These are phyloP conservation scores for Magnolia sinica DNA, from an alignment of 164 flowering plant species.

Conservation along the genomic window DNA sequence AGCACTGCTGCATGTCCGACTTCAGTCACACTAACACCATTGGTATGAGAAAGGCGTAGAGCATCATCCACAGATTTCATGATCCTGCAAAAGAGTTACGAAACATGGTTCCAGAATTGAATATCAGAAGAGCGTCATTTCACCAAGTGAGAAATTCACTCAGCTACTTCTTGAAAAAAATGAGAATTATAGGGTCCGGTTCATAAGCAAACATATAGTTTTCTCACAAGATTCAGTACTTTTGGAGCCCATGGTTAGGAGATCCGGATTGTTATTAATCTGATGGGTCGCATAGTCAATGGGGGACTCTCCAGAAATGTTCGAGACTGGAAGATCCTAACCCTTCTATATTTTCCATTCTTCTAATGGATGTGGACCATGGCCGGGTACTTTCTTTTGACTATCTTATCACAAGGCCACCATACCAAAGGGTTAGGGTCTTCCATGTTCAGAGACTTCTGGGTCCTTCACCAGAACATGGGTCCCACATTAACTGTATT, in stretches of 20 bases:
- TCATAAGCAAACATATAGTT: no score
- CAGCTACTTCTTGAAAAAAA: not conserved
- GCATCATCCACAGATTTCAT: constrained; percentile 55
- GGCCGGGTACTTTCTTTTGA: not conserved
- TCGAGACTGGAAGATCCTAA: no score
- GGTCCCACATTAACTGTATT: not conserved
- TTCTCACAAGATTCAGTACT: no score
- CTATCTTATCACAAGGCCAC: not conserved
- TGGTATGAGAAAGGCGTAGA: constrained; percentile 54
- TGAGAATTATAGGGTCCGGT: no score
- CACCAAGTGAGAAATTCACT: not conserved
- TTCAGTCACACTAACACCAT: constrained; percentile 39
- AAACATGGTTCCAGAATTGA: constrained; percentile 2
- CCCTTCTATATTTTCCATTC: no score
- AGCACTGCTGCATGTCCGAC: constrained; percentile 59
- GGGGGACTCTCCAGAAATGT: no score
- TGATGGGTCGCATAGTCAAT: no score
- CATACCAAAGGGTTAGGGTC: not conserved
- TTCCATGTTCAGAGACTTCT: not conserved
- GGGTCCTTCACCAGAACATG: not conserved
- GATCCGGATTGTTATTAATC: no score
- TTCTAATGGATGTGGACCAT: no score
- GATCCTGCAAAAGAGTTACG: constrained; percentile 50
- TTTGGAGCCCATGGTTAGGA: no score
- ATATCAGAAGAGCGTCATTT: not conserved